Evolutionary conservation across 2,329 filamentous ascomycete species (phyloP), one percentile per base, ranked within the genome.

Genomic region (Pseudogymnoascus sp.): DNA sequence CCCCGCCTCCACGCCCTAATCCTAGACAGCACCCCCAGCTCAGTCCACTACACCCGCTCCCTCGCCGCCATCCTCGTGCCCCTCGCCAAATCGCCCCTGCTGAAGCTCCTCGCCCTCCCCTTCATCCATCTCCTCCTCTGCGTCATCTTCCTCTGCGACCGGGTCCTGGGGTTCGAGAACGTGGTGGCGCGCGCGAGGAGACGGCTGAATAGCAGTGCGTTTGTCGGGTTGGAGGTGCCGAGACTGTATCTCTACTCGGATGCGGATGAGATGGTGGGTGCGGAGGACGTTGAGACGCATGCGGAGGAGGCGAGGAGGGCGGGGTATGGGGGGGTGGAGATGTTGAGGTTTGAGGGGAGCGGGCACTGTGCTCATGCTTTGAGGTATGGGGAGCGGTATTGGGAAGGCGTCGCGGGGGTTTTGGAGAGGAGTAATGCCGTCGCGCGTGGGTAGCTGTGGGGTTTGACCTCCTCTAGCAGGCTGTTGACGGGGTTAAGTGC

Each of bases 91-190:
- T 50, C 44, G n/a, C 44, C 44, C 2, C 4, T 28, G 13, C 44
- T 50, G 23, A 50, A 28, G 44, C 44, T 50, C 6, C 6, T 50
- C 23, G 44, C 23, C 42, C 26, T 50, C 7, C 23, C 44, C 15
- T 50, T 28, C 44, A 50, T 50, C 23, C 44, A 50, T 0, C 80
- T 87, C 7, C 82, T 81, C 1, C 79, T 86, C 4, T 71, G 81
- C 17, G 72, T 87, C 19, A 84, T 85, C 0, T 77, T 87, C 1
- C 77, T 86, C 62, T 84, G 85, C 0, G 85, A 88, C 71, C 74
- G 76, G 0, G 72, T 86, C 17, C 26, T 50, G 8, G 44, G 44
- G 21, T 50, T 50, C 44, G 21, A 50, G 44, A 50, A 50, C 26
- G 44, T 26, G 13, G 13, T 50, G 6, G 44, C 44, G 8, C 21